Conservation (phyloP, 1,284 basidiomycete genomes). For the Ceratobasidium sp. region DNA sequence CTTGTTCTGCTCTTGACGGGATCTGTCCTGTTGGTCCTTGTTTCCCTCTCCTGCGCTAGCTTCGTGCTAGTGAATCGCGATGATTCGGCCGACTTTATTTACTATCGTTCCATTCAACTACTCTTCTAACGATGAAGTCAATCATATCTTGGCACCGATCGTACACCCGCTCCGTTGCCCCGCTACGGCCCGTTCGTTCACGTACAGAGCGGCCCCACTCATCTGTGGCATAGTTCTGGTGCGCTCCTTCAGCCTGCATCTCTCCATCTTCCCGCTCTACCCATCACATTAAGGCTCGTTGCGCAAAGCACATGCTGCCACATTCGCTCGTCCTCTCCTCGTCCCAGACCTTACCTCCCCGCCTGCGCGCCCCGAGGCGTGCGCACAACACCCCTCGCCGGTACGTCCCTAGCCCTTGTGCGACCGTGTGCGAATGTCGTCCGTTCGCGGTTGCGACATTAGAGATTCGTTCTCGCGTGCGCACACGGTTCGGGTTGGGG, state of each 20-base stretch:
- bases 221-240: conserved; percentile 20
- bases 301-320: conserved; percentile 35
- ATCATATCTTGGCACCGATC: conserved; percentile 25
- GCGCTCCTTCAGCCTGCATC: conserved; percentile 24
- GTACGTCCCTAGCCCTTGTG: conserved; percentile 28
- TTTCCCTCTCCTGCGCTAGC: conserved; percentile 37
- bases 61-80: conserved; percentile 36
- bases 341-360: conserved; percentile 20
- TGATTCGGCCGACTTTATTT: conserved; percentile 18
- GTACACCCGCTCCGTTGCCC: conserved; percentile 13
- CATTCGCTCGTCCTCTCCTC: conserved; percentile 21
- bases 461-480: conserved; percentile 47
- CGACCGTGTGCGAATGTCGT: conserved; percentile 42
- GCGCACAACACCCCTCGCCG: conserved; percentile 18
- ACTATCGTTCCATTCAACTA: conserved; percentile 26
- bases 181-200: conserved; percentile 40
- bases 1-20: conserved; percentile 38
- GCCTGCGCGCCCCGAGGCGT: conserved; percentile 38
- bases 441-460: conserved; percentile 43
- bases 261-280: neutral
- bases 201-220: conserved; percentile 38
- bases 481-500: conserved; percentile 36
- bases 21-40: conserved; percentile 21
- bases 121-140: conserved; percentile 22
- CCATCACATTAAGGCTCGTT: conserved; percentile 4